phyloP scores from a whole-genome alignment of 179 eudicot species.

The Beta lomatogona region DNA sequence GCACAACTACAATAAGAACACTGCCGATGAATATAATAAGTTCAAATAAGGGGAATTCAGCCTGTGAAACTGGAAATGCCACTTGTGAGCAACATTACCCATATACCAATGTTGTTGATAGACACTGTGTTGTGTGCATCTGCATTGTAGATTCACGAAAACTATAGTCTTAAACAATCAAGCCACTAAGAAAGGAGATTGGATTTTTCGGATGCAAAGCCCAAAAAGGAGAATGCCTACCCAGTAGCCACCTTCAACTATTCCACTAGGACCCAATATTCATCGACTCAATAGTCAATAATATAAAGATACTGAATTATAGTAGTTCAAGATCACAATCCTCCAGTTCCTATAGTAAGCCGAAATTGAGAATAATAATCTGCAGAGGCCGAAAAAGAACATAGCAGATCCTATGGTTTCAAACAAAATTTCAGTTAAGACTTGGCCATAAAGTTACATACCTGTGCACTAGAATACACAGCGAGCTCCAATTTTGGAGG shows the following conservation, averaged over 20 bases:
- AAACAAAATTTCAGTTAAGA: slow-evolving; percentile 8
- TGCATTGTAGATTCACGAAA: too few species aligned
- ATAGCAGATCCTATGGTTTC: neutral
- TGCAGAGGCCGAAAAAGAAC: neutral
- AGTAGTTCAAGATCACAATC: neutral
- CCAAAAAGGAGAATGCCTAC: neutral
- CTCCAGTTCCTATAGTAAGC: neutral
- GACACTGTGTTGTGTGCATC: too few species aligned
- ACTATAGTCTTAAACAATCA: neutral
- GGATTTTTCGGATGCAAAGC: neutral
- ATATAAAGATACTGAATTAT: neutral
- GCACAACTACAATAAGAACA: too few species aligned
- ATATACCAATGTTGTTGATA: too few species aligned
- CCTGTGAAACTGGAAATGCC: too few species aligned
- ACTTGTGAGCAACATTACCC: too few species aligned
- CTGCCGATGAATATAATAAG: too few species aligned
- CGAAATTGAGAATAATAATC: neutral
- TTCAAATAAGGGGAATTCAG: too few species aligned
- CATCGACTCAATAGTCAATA: neutral
- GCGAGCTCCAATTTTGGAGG: slow-evolving; percentile 83
- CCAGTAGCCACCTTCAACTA: too few species aligned
- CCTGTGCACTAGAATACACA: slow-evolving; percentile 74
- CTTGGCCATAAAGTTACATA: slow-evolving; percentile 25
- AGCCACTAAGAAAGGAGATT: neutral
- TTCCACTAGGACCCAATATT: neutral